Evolutionary conservation across 1,139 yeast species (phyloP).

Genomic region (Candida buenavistaensis): DNA sequence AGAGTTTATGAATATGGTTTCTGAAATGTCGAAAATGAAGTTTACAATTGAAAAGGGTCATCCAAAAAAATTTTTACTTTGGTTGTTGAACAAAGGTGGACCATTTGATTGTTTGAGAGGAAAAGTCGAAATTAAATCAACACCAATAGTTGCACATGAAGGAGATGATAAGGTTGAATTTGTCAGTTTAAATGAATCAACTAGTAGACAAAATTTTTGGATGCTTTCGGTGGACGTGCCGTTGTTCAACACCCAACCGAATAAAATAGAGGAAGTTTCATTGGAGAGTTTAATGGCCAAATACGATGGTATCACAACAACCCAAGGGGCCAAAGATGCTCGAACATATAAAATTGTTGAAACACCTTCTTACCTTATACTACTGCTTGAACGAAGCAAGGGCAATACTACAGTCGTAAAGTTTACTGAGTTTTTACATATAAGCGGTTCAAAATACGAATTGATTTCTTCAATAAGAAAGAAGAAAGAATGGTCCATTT

Average conservation of each 20-base stretch:
- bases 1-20: constrained; percentile 55
- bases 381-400: constrained; percentile 55
- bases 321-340: constrained; percentile 22
- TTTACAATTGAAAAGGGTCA: constrained; percentile 26
- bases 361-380: constrained; percentile 54
- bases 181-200: constrained; percentile 18
- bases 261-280: constrained; percentile 53
- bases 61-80: constrained; percentile 57
- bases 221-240: constrained; percentile 61
- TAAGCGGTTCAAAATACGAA: constrained; percentile 5
- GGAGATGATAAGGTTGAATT: constrained; percentile 22
- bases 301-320: constrained; percentile 32
- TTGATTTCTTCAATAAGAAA: constrained; percentile 9
- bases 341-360: constrained; percentile 37
- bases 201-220: constrained; percentile 51
- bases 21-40: constrained; percentile 39
- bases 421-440: constrained; percentile 38
- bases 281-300: constrained; percentile 47
- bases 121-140: constrained; percentile 34
- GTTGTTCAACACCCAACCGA: constrained; percentile 43
- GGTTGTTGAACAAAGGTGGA: constrained; percentile 42
- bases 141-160: constrained; percentile 18
- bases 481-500: constrained; percentile 22
- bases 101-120: constrained; percentile 50
- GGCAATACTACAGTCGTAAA: constrained; percentile 67